Percentiles rank a stretch among this genome's conserved stretches.
Evolutionary conservation across 192 early-diverging fungal genomes (phyloP).

Genomic region (Anaeromyces robustus): DNA sequence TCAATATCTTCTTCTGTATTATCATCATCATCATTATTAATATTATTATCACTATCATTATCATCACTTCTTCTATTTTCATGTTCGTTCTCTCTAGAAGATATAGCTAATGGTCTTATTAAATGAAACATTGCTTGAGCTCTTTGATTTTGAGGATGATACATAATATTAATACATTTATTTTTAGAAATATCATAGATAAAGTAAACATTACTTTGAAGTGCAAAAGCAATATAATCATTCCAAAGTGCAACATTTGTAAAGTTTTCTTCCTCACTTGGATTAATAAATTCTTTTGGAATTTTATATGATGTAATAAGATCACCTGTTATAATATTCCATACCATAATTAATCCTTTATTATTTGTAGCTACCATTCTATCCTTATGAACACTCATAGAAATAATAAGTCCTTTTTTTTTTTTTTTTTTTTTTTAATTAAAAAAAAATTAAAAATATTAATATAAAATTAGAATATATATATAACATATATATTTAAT

Average conservation of each 20-base stretch:
- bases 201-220: neutral
- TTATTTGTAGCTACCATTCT: neutral
- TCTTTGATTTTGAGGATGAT: neutral
- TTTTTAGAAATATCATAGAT: neutral
- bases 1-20: too few relatives aligned
- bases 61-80: too few relatives aligned
- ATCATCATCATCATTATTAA: too few relatives aligned
- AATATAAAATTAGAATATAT: neutral
- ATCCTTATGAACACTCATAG: neutral
- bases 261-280: neutral
- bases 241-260: neutral
- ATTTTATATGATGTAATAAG: neutral
- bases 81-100: too few relatives aligned
- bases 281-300: neutral
- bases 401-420: neutral
- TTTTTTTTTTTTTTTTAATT: too few relatives aligned
- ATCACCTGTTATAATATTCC: neutral
- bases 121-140: neutral
- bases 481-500: too few relatives aligned
- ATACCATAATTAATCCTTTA: neutral
- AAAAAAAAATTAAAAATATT: too few relatives aligned
- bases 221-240: neutral
- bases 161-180: neutral
- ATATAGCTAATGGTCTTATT: neutral
- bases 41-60: too few relatives aligned